These are phyloP conservation scores for Tetradesmus obliquus DNA, from an alignment of 139 green algal species.

Conservation along the genomic window DNA sequence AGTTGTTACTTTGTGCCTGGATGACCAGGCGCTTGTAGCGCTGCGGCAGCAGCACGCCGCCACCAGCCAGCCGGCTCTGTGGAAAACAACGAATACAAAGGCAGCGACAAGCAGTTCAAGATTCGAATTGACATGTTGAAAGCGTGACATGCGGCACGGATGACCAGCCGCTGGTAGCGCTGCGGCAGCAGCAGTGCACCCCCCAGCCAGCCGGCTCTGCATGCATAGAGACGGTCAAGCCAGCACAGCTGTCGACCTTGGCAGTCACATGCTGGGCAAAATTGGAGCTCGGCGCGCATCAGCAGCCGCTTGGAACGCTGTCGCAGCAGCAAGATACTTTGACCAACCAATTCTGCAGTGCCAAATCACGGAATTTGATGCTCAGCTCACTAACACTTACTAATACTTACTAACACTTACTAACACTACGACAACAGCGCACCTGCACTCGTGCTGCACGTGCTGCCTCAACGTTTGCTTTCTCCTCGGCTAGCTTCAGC, in stretches of 20 bases:
- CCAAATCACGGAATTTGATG: no score
- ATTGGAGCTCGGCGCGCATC: no score
- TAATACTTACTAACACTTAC: no score
- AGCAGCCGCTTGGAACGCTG: no score
- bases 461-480: not conserved
- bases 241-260: no score
- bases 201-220: not conserved
- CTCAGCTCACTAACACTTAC: no score
- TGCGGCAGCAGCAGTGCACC: constrained; percentile 73
- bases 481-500: not conserved
- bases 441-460: constrained; percentile 47
- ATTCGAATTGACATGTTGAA: not conserved
- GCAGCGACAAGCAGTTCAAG: not conserved
- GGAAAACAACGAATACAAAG: no score
- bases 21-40: constrained; percentile 78
- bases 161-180: constrained; percentile 75
- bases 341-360: no score
- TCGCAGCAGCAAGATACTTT: no score
- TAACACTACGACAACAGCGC: not conserved
- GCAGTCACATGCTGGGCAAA: no score
- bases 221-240: not conserved
- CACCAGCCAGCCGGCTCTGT: constrained; percentile 52
- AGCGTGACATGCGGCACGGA: constrained; percentile 32
- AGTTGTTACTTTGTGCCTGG: constrained; percentile 1
- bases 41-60: constrained; percentile 72